phyloP scores from a whole-genome alignment of 2,329 filamentous ascomycete species.

The Colletotrichum shisoi region DNA sequence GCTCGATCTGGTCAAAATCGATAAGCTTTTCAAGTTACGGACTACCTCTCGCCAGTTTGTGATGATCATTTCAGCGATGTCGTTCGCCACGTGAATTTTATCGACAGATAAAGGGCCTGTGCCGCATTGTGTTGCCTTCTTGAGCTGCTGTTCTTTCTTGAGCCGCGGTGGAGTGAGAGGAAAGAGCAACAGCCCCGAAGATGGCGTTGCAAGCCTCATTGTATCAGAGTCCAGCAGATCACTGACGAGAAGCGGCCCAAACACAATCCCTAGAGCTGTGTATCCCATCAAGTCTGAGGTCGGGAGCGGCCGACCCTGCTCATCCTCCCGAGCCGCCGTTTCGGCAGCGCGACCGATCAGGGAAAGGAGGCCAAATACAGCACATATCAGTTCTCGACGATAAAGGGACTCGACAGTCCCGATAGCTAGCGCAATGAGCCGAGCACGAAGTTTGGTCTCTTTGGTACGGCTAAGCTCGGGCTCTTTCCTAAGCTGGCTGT shows the following conservation, averaged over 20 bases:
- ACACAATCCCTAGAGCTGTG: constrained; percentile 67
- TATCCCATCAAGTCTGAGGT: constrained; percentile 71
- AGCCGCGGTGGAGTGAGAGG: constrained; percentile 55
- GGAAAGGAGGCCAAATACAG: constrained; percentile 71
- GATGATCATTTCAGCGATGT: constrained; percentile 71
- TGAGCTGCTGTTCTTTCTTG: constrained; percentile 52
- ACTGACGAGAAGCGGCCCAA: constrained; percentile 70
- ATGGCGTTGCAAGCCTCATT: constrained; percentile 55
- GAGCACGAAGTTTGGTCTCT: constrained; percentile 65
- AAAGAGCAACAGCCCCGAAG: constrained; percentile 54
- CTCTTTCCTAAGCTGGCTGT: constrained; percentile 62
- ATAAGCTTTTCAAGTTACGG: constrained; percentile 63
- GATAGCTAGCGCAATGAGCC: constrained; percentile 71
- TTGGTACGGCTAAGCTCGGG: constrained; percentile 62
- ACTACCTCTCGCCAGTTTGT: constrained; percentile 71
- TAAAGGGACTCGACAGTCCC: constrained; percentile 66
- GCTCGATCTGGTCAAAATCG: constrained; percentile 44
- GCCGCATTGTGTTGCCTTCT: constrained; percentile 37
- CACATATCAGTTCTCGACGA: constrained; percentile 69
- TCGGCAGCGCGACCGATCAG: constrained; percentile 68
- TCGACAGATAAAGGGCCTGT: constrained; percentile 53
- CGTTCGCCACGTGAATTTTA: constrained; percentile 66
- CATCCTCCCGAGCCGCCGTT: constrained; percentile 60
- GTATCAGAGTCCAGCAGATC: constrained; percentile 63
- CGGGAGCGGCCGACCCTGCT: constrained; percentile 59